Base-by-base conservation (phyloP, 257 asterid species). In the Penstemon eatonii region DNA sequence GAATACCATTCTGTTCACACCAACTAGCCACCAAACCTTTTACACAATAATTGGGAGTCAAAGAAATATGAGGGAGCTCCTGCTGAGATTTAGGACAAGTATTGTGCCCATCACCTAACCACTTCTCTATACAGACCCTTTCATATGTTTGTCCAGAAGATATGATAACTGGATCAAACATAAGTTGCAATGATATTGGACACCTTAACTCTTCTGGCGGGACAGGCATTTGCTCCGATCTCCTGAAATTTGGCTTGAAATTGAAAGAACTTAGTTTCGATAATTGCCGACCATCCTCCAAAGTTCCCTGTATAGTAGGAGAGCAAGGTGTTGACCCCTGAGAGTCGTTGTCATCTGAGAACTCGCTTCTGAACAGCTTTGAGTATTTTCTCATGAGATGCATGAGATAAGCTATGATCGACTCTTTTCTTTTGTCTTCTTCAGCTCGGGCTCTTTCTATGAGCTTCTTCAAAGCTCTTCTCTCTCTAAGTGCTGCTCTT, bases 321-420 rank as follows among this genome's bases (percentile, higher is more conserved):
- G 99, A 94, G 79, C 97, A 94, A 75, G 98, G 98, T 3, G 96
- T 87, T 19, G 99, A 94, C 9, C 97, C 98, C 77, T 89, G 99
- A 18, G 98, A 94, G 66, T 94, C 99, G 67, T 89, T 89, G 80
- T 94, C 99, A 66, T 94, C 98, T 19, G 91, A 94, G 66, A 91
- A 77, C 38, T 94, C 99, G 47, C 85, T 89, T 74, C 98, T 85
- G 66, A 94, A 94, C 75, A 94, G 67, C 76, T 91, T 91, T 5
- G 98, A 94, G 77, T 94, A 94, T 81, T 94, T 94, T 67, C 88
- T 86, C 84, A 89, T 81, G 66, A 95, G 96, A 75, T 91, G 90
- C 71, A 87, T 60, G 66, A 95, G 92, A 85, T 81, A 94, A 44
- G 97, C 96, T 49, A 94, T 86, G 36, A 94, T 94, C 4, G 99